Evolutionary conservation across 2,329 filamentous ascomycete genomes (phyloP).

Genomic region (Scortechinia acanthostroma): DNA sequence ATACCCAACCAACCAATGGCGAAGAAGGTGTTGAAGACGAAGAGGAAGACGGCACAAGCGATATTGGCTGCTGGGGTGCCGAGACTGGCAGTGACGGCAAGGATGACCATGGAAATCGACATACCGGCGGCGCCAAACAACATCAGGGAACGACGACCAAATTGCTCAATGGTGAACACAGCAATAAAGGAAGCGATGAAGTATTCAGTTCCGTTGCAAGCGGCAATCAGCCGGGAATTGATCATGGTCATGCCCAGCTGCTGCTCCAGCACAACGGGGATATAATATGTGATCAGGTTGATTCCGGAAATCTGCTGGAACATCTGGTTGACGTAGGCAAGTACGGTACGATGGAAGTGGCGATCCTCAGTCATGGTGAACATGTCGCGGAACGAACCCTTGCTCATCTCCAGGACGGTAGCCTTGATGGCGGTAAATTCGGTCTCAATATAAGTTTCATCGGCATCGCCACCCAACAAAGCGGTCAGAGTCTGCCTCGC

Average conservation of each 20-base stretch:
- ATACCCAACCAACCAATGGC: slow-evolving; percentile 42
- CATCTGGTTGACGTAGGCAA: slow-evolving; percentile 38
- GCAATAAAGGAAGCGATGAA: slow-evolving; percentile 49
- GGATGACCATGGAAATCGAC: slow-evolving; percentile 59
- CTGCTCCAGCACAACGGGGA: slow-evolving; percentile 36
- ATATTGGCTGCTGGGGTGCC: slow-evolving; percentile 12
- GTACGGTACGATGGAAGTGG: slow-evolving; percentile 41
- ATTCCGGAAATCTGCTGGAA: slow-evolving; percentile 39
- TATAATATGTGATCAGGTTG: slow-evolving; percentile 33
- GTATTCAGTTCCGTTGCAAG: slow-evolving; percentile 40
- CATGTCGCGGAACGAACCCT: slow-evolving; percentile 25
- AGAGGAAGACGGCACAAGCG: slow-evolving; percentile 28
- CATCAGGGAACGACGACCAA: slow-evolving; percentile 67
- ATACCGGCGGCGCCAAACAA: slow-evolving; percentile 60
- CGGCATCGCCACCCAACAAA: slow-evolving; percentile 24
- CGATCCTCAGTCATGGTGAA: slow-evolving; percentile 41
- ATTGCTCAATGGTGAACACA: slow-evolving; percentile 55
- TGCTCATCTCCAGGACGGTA: slow-evolving; percentile 51
- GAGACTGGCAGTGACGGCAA: slow-evolving; percentile 19
- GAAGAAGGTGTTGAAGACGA: slow-evolving; percentile 44
- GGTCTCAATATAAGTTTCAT: slow-evolving; percentile 43
- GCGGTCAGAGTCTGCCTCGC: slow-evolving; percentile 32
- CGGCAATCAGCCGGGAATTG: slow-evolving; percentile 47
- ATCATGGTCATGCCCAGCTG: slow-evolving; percentile 40
- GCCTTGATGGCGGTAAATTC: slow-evolving; percentile 45